Conservation (phyloP, 2,329 filamentous ascomycete species). For the Bipolaris victoriae region DNA sequence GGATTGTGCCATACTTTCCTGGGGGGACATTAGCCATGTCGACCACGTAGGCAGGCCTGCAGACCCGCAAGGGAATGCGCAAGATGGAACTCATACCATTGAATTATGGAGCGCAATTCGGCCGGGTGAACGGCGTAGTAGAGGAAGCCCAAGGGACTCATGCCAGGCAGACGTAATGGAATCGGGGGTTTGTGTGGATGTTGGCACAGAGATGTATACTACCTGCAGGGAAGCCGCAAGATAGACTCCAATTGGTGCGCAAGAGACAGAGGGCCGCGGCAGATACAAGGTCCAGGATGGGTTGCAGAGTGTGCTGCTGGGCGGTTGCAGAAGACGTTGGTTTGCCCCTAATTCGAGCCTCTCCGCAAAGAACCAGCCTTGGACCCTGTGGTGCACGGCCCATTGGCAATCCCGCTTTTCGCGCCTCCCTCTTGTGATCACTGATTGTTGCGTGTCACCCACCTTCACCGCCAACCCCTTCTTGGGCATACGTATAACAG, state of each 20-base stretch:
- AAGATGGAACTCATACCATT: constrained; percentile 70
- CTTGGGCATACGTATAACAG: neutral
- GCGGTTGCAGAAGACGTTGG: constrained; percentile 5
- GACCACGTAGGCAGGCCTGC: neutral
- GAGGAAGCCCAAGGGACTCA: constrained; percentile 58
- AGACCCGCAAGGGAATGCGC: neutral
- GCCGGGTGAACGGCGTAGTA: constrained; percentile 78
- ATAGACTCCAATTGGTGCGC: constrained; percentile 12
- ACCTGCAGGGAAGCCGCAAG: constrained; percentile 7
- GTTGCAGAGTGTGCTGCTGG: neutral
- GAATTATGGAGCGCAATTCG: constrained; percentile 80
- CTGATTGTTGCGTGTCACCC: neutral
- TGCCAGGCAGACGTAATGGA: constrained; percentile 32
- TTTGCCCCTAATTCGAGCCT: constrained; percentile 1
- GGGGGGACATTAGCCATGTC: constrained; percentile 16
- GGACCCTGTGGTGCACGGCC: constrained; percentile 18
- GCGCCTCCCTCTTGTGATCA: constrained; percentile 6
- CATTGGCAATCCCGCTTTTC: constrained; percentile 10
- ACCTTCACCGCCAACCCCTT: neutral
- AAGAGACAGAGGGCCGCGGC: neutral
- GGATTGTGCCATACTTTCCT: constrained; percentile 98
- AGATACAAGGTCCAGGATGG: neutral
- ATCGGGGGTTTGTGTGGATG: constrained; percentile 13
- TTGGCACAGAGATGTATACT: constrained; percentile 8
- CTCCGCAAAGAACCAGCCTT: constrained; percentile 17